phyloP scores from a whole-genome alignment of 371 early-diverging fungal genomes.

The Mucor velutinosus region DNA sequence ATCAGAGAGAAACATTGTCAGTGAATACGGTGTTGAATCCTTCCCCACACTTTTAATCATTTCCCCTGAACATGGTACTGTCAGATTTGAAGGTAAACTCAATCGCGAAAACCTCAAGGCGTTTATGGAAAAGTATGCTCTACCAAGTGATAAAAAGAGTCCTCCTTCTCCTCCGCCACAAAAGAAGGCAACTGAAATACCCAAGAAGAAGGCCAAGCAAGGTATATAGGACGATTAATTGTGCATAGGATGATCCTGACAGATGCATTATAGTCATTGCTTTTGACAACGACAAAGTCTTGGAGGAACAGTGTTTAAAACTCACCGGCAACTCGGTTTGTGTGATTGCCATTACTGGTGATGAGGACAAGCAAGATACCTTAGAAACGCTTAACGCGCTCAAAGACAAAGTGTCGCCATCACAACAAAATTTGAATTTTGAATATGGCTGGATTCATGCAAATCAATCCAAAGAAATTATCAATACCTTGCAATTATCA shows the following conservation, averaged over 20 bases:
- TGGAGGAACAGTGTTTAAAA: constrained; percentile 16
- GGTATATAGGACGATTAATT: constrained; percentile 9
- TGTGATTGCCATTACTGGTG: constrained; percentile 61
- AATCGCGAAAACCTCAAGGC: constrained; percentile 59
- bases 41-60: constrained; percentile 73
- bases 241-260: not conserved
- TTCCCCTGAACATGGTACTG: constrained; percentile 33
- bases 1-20: constrained; percentile 52
- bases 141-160: constrained; percentile 25
- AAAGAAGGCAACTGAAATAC: constrained; percentile 8
- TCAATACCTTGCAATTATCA: constrained; percentile 64
- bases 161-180: constrained; percentile 18
- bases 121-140: constrained; percentile 62
- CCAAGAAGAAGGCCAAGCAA: constrained; percentile 15
- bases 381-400: constrained; percentile 55
- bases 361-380: constrained; percentile 63
- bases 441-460: constrained; percentile 74
- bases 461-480: constrained; percentile 54
- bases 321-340: constrained; percentile 36
- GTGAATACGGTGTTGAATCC: constrained; percentile 55
- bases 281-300: constrained; percentile 13
- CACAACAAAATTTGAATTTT: constrained; percentile 31
- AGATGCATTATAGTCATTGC: constrained; percentile 14
- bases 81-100: constrained; percentile 52
- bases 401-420: constrained; percentile 39